These are phyloP conservation scores for Pseudopyricularia javanii DNA, from an alignment of 2,329 filamentous ascomycete genomes.

Conservation along the genomic window DNA sequence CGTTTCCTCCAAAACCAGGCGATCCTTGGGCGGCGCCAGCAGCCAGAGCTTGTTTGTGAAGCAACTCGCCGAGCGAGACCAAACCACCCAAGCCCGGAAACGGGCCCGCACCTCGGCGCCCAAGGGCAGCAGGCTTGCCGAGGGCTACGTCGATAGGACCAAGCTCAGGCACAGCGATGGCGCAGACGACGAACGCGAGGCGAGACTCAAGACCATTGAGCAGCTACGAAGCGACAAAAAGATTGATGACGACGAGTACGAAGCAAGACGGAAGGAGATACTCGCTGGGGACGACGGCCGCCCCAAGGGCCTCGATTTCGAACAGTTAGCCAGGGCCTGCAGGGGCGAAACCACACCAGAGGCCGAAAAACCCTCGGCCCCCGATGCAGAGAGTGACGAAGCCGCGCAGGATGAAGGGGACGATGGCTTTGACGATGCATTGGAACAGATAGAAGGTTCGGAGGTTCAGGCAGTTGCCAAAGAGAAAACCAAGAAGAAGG, in stretches of 20 bases:
- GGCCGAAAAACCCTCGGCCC: constrained; percentile 20
- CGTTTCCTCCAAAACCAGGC: constrained; percentile 27
- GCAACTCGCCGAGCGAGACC: constrained; percentile 66
- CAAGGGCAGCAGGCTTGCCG: constrained; percentile 67
- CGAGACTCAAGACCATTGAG: constrained; percentile 66
- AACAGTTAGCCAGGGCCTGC: constrained; percentile 57
- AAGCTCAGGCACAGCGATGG: constrained; percentile 43
- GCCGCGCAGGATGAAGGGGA: constrained; percentile 16
- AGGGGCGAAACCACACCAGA: constrained; percentile 38
- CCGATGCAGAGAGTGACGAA: constrained; percentile 16
- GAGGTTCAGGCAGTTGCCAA: constrained; percentile 41
- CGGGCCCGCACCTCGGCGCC: constrained; percentile 70
- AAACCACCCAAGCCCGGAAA: constrained; percentile 45
- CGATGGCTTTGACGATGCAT: constrained; percentile 50
- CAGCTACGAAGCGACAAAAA: constrained; percentile 72
- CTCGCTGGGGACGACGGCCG: constrained; percentile 71
- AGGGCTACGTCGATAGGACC: constrained; percentile 77
- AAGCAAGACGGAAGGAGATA: constrained; percentile 39
- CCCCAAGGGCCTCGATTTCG: constrained; percentile 84
- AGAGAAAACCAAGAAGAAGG: constrained; percentile 45
- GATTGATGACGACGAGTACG: constrained; percentile 67
- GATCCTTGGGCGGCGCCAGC: constrained; percentile 43
- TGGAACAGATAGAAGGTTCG: constrained; percentile 43
- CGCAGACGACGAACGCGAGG: constrained; percentile 40
- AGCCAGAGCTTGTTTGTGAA: constrained; percentile 56